Evolutionary conservation across 495 filamentous ascomycete species (phyloP).

Genomic region (Trichocladium uniseriatum): DNA sequence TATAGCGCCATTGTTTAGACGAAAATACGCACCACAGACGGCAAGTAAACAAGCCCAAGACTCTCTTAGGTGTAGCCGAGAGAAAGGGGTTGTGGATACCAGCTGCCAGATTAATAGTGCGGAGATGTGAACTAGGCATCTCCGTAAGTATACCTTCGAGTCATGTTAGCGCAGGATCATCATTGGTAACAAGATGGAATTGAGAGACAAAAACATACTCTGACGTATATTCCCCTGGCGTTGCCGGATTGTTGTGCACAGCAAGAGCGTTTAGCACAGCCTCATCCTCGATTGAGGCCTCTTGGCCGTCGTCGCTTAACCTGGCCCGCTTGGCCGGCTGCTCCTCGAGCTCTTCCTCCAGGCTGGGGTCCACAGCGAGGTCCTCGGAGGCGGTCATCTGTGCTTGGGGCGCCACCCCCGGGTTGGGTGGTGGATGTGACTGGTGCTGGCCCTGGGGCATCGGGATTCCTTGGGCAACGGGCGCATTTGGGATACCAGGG

Average conservation of each 20-base stretch:
- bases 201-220: conserved; percentile 26
- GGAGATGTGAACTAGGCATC: not conserved
- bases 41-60: too few relatives aligned
- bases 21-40: not conserved
- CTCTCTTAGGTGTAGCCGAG: too few relatives aligned
- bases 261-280: conserved; percentile 32
- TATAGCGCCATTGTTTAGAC: not conserved
- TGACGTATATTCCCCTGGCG: conserved; percentile 26
- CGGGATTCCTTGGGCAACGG: not conserved
- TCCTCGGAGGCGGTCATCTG: conserved; percentile 16
- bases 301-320: conserved; percentile 25
- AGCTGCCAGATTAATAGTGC: not conserved
- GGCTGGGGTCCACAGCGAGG: conserved; percentile 24
- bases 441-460: conserved; percentile 3
- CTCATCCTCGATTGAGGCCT: conserved; percentile 29
- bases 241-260: conserved; percentile 26
- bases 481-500: not conserved
- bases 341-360: conserved; percentile 17
- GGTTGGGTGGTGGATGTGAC: not conserved
- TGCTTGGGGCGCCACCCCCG: conserved; percentile 7
- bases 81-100: too few relatives aligned
- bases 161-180: not conserved
- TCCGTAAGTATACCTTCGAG: conserved; percentile 1
- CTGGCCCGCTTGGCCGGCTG: conserved; percentile 31
- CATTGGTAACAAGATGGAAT: not conserved